Evolutionary conservation across 2,329 filamentous ascomycete genomes (phyloP).

Genomic region (Fusarium odoratissimum): DNA sequence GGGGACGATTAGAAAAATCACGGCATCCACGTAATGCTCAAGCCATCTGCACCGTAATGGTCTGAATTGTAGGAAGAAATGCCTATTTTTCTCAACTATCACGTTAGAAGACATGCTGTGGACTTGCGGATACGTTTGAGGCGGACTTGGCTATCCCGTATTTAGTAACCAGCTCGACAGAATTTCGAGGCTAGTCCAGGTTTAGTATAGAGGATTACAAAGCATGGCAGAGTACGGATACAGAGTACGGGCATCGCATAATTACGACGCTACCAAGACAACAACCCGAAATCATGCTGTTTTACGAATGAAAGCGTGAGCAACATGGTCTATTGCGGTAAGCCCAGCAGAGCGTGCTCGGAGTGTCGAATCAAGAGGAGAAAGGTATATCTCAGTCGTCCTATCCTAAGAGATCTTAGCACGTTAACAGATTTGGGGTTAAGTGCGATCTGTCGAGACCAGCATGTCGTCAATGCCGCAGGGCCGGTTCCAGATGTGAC

Average conservation of each 20-base stretch:
- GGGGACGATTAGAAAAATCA: rapidly evolving
- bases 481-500: neutral
- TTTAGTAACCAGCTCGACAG: neutral
- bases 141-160: neutral
- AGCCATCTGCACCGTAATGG: no score
- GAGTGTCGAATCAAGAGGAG: neutral
- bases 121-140: neutral
- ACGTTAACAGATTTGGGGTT: neutral
- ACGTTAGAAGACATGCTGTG: neutral
- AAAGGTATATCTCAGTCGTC: neutral
- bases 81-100: neutral
- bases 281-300: neutral
- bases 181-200: neutral
- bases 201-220: neutral
- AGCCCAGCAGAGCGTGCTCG: neutral
- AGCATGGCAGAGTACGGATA: rapidly evolving
- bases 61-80: neutral
- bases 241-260: neutral
- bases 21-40: rapidly evolving
- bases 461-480: neutral
- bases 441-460: neutral
- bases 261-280: neutral
- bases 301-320: neutral
- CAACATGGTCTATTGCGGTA: neutral
- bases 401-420: rapidly evolving